Base-by-base conservation (phyloP, 2,329 filamentous ascomycete genomes). In the Gnomoniopsis smithogilvyi region DNA sequence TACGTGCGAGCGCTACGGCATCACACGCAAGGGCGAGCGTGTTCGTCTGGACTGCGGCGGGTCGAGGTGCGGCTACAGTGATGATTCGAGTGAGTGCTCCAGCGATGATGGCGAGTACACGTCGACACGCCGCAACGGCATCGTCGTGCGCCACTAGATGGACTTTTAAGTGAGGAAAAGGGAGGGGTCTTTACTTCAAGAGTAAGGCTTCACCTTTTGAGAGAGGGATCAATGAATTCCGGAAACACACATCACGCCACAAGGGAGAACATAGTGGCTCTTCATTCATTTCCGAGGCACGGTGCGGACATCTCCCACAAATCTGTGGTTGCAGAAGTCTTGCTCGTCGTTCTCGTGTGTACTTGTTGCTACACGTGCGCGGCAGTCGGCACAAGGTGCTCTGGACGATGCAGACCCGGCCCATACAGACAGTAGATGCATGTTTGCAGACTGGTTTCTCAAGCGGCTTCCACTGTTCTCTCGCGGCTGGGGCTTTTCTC, bases 1-100 rank as follows among this genome's bases (percentile, higher is more conserved):
- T 86, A 92, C 89, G 65, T 98, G 94, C 79, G 92, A 97, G 76
- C 91, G 93, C 78, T 97, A 95, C 80, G 94, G 93, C 68, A 96
- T 98, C 80, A 97, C 93, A 65, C 90, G 92, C 78, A 88, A 89
- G 74, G 92, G 93, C 71, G 90, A 96, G 75, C 88, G 93, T 70
- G 90, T 98, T 83, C 95, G 94, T 84, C 87, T 97, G 74, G 93
- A 97, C 84, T 98, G 94, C 72, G 92, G 92, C 67, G 94, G 94
- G 67, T 81, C 87, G 63, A 88, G 91, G 73, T 97, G 94, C 77
- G 91, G 91, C 70, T 95, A 90, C 78, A 84, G 83, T 64, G 88
- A 91, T 69, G 86, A 89, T 62, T 84, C 81, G 63, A 83, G 79
- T 55, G 83, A 85, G 58, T 91, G 88, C 80, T 92, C 87, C 66